A percentile compares a stretch with the other conserved stretches of the same genome.
These are phyloP conservation scores for Hortiboletus flavorubellus DNA, from an alignment of 768 basidiomycete genomes.

Conservation along the genomic window DNA sequence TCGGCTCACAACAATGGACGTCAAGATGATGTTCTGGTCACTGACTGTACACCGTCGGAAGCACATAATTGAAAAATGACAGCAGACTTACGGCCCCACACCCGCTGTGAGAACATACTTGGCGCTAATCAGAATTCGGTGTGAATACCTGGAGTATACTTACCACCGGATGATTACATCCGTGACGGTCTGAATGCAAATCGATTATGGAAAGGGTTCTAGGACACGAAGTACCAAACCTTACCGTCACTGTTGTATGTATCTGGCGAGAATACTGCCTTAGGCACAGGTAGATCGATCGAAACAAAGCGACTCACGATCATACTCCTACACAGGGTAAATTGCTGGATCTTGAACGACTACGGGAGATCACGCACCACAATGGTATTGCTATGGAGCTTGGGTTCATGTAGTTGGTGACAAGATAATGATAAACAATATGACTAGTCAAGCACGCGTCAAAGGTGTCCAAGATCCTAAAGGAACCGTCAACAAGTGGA, in stretches of 20 bases:
- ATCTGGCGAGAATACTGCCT: conserved; percentile 32
- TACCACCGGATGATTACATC: conserved; percentile 49
- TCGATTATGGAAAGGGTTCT: background rate
- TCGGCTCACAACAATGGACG: conserved; percentile 44
- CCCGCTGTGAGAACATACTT: conserved; percentile 48
- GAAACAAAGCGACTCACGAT: conserved; percentile 36
- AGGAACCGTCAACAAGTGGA: background rate
- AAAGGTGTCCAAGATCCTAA: conserved; percentile 49
- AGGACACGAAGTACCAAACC: conserved; percentile 12
- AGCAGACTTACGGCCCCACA: conserved; percentile 45
- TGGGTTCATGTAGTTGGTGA: conserved; percentile 51
- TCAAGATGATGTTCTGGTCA: conserved; percentile 40
- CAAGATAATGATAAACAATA: conserved; percentile 56
- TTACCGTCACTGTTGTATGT: conserved; percentile 54
- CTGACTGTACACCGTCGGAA: conserved; percentile 38
- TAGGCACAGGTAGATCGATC: background rate
- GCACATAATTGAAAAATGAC: background rate
- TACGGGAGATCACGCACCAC: conserved; percentile 36
- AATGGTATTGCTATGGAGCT: conserved; percentile 40
- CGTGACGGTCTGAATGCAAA: conserved; percentile 39
- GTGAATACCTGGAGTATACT: background rate
- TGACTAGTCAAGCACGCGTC: conserved; percentile 51
- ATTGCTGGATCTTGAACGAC: background rate
- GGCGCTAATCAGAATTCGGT: background rate
- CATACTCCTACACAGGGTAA: conserved; percentile 40